These are phyloP conservation scores for Macrolepiota fuliginosa DNA, from an alignment of 768 basidiomycete species.

Conservation along the genomic window DNA sequence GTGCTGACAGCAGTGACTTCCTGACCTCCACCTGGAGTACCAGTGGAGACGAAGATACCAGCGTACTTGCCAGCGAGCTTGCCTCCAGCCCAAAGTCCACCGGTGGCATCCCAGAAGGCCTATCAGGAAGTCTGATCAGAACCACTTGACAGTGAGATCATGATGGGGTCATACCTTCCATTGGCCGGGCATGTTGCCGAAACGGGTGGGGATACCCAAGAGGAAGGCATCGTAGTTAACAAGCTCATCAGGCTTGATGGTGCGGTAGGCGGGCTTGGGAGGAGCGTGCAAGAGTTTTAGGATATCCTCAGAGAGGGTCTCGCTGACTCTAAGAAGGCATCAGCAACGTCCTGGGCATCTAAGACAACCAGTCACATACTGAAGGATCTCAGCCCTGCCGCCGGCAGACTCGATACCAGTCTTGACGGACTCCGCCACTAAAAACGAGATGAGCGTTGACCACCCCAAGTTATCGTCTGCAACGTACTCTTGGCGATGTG, in stretches of 20 bases:
- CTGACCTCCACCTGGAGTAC: conserved; percentile 79
- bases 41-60: conserved; percentile 71
- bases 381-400: conserved; percentile 49
- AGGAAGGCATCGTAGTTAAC: conserved; percentile 61
- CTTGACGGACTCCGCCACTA: conserved; percentile 62
- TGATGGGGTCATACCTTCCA: conserved; percentile 26
- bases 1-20: conserved; percentile 51
- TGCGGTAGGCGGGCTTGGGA: conserved; percentile 56
- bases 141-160: background rate
- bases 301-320: conserved; percentile 69
- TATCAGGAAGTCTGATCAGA: conserved; percentile 20
- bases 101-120: conserved; percentile 78
- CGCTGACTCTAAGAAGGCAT: conserved; percentile 52
- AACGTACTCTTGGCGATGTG: conserved; percentile 65
- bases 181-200: conserved; percentile 74
- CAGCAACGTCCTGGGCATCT: background rate
- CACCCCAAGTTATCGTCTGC: background rate
- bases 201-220: conserved; percentile 71
- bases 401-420: conserved; percentile 46
- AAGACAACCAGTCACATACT: conserved; percentile 35
- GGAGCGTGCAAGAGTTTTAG: conserved; percentile 60
- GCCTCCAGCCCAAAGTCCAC: conserved; percentile 59
- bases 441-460: conserved; percentile 8
- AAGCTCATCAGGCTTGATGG: conserved; percentile 51
- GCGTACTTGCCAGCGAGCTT: conserved; percentile 73